These are phyloP conservation scores for Petasospora fabianii DNA, from an alignment of 1,139 yeast species.

Conservation along the genomic window DNA sequence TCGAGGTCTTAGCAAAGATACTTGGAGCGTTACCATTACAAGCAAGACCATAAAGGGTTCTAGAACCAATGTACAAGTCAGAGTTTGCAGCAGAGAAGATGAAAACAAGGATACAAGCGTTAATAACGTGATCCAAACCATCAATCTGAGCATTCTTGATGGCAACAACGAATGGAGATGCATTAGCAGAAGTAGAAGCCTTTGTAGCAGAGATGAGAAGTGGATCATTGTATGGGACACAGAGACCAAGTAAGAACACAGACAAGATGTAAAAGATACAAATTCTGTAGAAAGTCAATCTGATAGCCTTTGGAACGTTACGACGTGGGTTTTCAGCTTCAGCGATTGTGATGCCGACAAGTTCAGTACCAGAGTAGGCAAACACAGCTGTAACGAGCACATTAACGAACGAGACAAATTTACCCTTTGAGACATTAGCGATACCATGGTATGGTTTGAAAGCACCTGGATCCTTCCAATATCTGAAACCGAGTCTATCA, in stretches of 20 bases:
- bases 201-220: slow-evolving; percentile 38
- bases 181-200: slow-evolving; percentile 55
- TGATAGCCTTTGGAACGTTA: slow-evolving; percentile 74
- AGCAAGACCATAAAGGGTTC: slow-evolving; percentile 64
- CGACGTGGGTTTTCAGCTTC: slow-evolving; percentile 75
- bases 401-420: slow-evolving; percentile 62
- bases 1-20: slow-evolving; percentile 55
- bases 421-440: slow-evolving; percentile 48
- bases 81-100: slow-evolving; percentile 74
- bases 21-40: slow-evolving; percentile 61
- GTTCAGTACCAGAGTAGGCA: slow-evolving; percentile 67
- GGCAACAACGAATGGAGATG: slow-evolving; percentile 75
- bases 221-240: slow-evolving; percentile 69
- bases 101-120: slow-evolving; percentile 64
- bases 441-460: slow-evolving; percentile 60
- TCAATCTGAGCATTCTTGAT: slow-evolving; percentile 58
- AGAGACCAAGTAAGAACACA: slow-evolving; percentile 67
- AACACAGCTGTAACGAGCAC: slow-evolving; percentile 57
- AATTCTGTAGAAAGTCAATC: slow-evolving; percentile 73
- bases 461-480: slow-evolving; percentile 61
- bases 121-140: slow-evolving; percentile 61
- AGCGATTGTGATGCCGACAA: slow-evolving; percentile 70
- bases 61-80: slow-evolving; percentile 65
- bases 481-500: slow-evolving; percentile 56
- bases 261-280: slow-evolving; percentile 64